Conservation (phyloP, 169 alveolate genomes). For the Plasmodium sp. region DNA sequence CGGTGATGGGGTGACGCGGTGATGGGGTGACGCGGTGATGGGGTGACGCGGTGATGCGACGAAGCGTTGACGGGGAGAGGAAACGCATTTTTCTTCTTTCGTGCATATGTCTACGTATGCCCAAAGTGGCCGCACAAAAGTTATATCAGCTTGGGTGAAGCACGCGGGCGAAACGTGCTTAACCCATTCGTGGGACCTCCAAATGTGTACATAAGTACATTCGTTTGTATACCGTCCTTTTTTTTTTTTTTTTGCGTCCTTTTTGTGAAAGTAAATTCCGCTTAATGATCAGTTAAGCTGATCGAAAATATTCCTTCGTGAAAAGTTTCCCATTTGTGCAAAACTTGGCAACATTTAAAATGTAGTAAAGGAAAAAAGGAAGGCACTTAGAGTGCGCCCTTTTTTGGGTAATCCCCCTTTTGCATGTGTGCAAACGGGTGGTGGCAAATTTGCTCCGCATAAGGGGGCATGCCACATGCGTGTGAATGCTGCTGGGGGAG, state of each 20-base stretch:
- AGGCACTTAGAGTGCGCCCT: background rate
- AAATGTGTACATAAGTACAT: background rate
- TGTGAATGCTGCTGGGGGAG: background rate
- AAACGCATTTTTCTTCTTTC: background rate
- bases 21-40: background rate
- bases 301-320: background rate
- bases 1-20: background rate
- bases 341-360: background rate
- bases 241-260: background rate
- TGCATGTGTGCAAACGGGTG: background rate
- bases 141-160: background rate
- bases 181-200: background rate
- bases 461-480: background rate
- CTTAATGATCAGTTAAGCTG: background rate
- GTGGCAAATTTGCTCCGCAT: background rate
- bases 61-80: background rate
- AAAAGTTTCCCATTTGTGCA: background rate
- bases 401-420: background rate
- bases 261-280: background rate
- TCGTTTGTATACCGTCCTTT: background rate
- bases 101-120: background rate
- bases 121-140: background rate
- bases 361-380: background rate
- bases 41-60: background rate
- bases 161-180: background rate